phyloP scores from a whole-genome alignment of 1,139 yeast species.

The Yamadazyma triangularis region DNA sequence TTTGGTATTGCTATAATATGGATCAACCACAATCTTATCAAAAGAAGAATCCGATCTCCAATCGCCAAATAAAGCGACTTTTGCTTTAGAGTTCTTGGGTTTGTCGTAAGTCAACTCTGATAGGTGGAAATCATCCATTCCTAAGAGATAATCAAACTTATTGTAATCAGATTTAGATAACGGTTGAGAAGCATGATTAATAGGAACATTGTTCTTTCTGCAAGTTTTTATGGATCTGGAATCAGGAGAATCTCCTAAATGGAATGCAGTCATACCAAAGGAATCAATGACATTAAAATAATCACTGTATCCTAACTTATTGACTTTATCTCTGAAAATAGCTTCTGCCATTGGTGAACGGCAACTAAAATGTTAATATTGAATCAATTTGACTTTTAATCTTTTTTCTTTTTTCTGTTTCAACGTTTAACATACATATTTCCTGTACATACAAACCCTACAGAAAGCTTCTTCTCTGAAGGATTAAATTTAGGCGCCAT shows the following conservation, averaged over 20 bases:
- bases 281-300: slow-evolving; percentile 63
- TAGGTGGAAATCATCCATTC: slow-evolving; percentile 76
- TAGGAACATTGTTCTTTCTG: slow-evolving; percentile 65
- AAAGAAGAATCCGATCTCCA: slow-evolving; percentile 55
- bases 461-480: slow-evolving; percentile 35
- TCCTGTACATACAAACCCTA: slow-evolving; percentile 89
- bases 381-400: not conserved
- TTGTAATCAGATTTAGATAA: slow-evolving; percentile 54
- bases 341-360: slow-evolving; percentile 99
- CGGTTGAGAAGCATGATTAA: slow-evolving; percentile 73
- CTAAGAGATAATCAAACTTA: slow-evolving; percentile 76
- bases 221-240: slow-evolving; percentile 68
- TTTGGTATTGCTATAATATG: slow-evolving; percentile 81
- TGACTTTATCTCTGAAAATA: slow-evolving; percentile 65
- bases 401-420: too few species aligned
- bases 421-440: slow-evolving; percentile 84
- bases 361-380: slow-evolving; percentile 45
- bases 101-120: slow-evolving; percentile 53
- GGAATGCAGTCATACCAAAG: slow-evolving; percentile 86
- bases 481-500: not conserved
- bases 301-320: slow-evolving; percentile 37
- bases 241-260: slow-evolving; percentile 80
- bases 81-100: slow-evolving; percentile 52
- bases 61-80: slow-evolving; percentile 68
- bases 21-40: slow-evolving; percentile 70